These are phyloP conservation scores for Colletotrichum spaethianum DNA, from an alignment of 2,329 filamentous ascomycete genomes.

Conservation along the genomic window DNA sequence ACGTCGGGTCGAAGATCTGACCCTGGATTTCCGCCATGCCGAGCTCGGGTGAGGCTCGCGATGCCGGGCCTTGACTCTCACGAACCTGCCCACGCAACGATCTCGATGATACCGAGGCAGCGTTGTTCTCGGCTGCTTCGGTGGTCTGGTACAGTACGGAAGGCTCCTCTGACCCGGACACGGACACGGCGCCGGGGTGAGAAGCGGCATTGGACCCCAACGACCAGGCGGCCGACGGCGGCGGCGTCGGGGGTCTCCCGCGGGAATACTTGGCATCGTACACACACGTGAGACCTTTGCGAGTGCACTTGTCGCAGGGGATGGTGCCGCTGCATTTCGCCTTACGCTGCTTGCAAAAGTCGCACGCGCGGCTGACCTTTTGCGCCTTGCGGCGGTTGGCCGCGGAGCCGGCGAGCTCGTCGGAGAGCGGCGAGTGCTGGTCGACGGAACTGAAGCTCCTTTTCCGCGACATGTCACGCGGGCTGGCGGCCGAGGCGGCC, in stretches of 20 bases:
- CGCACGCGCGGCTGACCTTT: slow-evolving; percentile 56
- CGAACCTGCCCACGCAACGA: slow-evolving; percentile 21
- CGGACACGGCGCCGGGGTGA: slow-evolving; percentile 6
- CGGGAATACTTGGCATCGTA: slow-evolving; percentile 52
- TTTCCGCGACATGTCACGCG: slow-evolving; percentile 17
- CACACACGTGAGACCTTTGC: slow-evolving; percentile 46
- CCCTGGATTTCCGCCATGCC: slow-evolving; percentile 59
- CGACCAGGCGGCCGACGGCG: slow-evolving; percentile 41
- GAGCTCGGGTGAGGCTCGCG: slow-evolving; percentile 48
- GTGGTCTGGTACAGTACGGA: slow-evolving; percentile 28
- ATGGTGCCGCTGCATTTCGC: slow-evolving; percentile 54
- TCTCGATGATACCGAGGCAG: background rate
- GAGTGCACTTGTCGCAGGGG: slow-evolving; percentile 51
- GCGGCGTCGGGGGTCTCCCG: slow-evolving; percentile 52
- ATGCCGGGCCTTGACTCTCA: slow-evolving; percentile 38
- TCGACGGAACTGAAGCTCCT: slow-evolving; percentile 33
- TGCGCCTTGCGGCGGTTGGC: slow-evolving; percentile 44
- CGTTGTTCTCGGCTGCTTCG: background rate
- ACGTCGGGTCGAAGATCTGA: slow-evolving; percentile 69
- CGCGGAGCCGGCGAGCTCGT: slow-evolving; percentile 19
- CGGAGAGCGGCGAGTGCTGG: slow-evolving; percentile 31
- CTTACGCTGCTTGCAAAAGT: slow-evolving; percentile 56
- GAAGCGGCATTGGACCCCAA: background rate
- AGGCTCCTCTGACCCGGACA: slow-evolving; percentile 15
- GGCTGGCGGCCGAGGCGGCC: slow-evolving; percentile 21